Evolutionary conservation across 441 rosid genomes (phyloP), one percentile per base, ranked within the genome.

Genomic region (Daphne laureola): DNA sequence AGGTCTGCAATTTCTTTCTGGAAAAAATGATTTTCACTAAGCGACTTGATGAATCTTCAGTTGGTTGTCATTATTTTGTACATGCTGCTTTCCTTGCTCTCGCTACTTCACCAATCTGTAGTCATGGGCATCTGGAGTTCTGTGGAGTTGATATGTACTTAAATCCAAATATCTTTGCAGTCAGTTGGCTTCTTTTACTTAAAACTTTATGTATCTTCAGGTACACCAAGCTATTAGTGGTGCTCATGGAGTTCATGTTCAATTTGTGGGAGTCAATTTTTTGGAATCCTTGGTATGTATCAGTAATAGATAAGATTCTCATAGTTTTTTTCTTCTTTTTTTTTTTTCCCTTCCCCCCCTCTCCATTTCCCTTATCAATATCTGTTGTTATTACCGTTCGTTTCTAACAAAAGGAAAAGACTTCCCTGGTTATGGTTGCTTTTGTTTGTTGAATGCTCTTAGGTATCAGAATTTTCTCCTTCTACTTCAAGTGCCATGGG

Each of bases 401-500:
- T 9, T 31, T 11, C 38, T 31, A 5, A 6, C 8, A 31, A 7
- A 31, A 5, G 0, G 38, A 31, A 31, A 31, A 31, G 31, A 23
- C 53, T 17, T 36, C 49, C 51, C 62, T 63, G 41, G 12, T 26
- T 43, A 38, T 5, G 17, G 41, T 50, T 54, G 41, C 63, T 61
- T 55, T 41, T 13, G 49, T 18, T 49, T 43, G 42, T 66, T 73
- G 61, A 56, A 54, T 48, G 58, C 67, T 63, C 65, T 62, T 72
- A 90, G 96, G 84, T 93, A 47, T 93, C 97, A 58, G 99, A 93
- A 57, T 93, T 93, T 78, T 83, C 97, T 58, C 97, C 99, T 49
- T 78, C 95, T 58, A 90, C 97, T 58, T 90, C 95, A 47, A 87
- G 84, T 78, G 90, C 85, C 76, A 78, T 93, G 93, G 89, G 99